phyloP scores from a whole-genome alignment of 129 eudicot genomes.

The Arctium lappa region DNA sequence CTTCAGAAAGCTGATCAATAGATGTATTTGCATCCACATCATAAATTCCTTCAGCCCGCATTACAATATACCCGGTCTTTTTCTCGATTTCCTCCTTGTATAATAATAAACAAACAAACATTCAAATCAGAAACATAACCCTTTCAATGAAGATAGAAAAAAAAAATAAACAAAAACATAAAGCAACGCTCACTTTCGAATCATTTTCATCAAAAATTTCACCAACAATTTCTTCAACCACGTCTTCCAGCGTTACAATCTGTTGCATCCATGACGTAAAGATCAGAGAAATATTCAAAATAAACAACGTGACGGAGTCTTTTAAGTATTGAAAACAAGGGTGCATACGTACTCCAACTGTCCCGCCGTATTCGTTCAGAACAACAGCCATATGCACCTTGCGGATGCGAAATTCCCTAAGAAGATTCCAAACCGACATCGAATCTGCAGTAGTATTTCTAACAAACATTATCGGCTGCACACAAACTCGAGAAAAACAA shows the following conservation, averaged over 20 bases:
- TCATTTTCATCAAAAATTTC: conserved; percentile 98
- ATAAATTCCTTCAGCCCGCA: conserved; percentile 92
- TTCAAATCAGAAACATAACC: background rate
- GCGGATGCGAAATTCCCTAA: conserved; percentile 97
- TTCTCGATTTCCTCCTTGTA: conserved; percentile 88
- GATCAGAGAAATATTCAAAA: background rate
- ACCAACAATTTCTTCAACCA: conserved; percentile 99
- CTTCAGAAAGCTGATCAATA: conserved; percentile 95
- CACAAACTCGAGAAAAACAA: background rate
- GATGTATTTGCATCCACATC: conserved; percentile 98
- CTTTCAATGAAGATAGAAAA: background rate
- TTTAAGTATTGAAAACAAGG: background rate
- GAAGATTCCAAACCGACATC: conserved; percentile 99
- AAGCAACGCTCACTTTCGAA: conserved; percentile 63
- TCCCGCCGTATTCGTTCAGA: conserved; percentile 97
- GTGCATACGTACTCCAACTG: conserved; percentile 75
- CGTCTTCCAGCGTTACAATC: conserved; percentile 95
- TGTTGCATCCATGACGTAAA: conserved; percentile 33
- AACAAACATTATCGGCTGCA: background rate
- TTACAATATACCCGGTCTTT: conserved; percentile 90
- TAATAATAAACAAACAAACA: background rate
- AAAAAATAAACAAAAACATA: background rate
- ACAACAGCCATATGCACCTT: conserved; percentile 99
- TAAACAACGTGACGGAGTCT: background rate
- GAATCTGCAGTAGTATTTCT: conserved; percentile 60